phyloP scores from a whole-genome alignment of 208 protist species.

The Crithidia mellificae region DNA sequence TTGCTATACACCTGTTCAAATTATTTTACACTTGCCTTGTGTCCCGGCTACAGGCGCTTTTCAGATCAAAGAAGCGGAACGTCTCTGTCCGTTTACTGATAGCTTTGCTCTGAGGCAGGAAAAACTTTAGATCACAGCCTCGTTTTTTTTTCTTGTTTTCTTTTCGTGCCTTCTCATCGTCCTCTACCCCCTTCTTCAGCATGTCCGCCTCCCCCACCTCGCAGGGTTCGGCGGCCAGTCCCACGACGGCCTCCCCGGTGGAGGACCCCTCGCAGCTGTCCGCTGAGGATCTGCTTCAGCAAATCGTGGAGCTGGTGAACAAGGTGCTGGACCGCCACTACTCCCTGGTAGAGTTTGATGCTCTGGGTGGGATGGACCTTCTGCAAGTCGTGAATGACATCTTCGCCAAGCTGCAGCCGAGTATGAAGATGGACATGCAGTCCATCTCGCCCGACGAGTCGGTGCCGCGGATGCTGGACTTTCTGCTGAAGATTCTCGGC shows the following conservation, averaged over 20 bases:
- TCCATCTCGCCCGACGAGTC: slow-evolving; percentile 43
- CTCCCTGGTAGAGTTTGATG: slow-evolving; percentile 90
- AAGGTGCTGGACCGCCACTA: slow-evolving; percentile 65
- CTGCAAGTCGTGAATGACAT: slow-evolving; percentile 88
- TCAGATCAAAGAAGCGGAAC: no score
- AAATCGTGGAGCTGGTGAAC: slow-evolving; percentile 85
- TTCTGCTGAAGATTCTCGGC: slow-evolving; percentile 80
- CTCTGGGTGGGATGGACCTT: slow-evolving; percentile 53
- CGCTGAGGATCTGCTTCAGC: slow-evolving; percentile 70
- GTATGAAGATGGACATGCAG: slow-evolving; percentile 68
- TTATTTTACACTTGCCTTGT: no score
- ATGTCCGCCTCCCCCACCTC: slow-evolving; percentile 29
- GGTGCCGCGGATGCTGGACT: slow-evolving; percentile 72
- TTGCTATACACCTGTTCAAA: no score
- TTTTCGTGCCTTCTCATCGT: no score
- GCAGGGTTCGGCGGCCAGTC: slow-evolving; percentile 7
- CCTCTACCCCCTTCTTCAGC: no score
- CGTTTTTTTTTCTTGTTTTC: no score
- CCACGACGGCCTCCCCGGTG: slow-evolving; percentile 6
- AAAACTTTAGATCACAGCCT: no score
- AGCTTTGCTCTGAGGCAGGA: no score
- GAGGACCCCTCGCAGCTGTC: slow-evolving; percentile 43
- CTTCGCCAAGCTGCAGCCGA: slow-evolving; percentile 73
- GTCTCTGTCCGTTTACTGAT: no score
- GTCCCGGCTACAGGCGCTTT: no score